Evolutionary conservation across 805 yeast species (phyloP), one percentile per base, ranked within the genome.

Genomic region (Candida silvicultrix): DNA sequence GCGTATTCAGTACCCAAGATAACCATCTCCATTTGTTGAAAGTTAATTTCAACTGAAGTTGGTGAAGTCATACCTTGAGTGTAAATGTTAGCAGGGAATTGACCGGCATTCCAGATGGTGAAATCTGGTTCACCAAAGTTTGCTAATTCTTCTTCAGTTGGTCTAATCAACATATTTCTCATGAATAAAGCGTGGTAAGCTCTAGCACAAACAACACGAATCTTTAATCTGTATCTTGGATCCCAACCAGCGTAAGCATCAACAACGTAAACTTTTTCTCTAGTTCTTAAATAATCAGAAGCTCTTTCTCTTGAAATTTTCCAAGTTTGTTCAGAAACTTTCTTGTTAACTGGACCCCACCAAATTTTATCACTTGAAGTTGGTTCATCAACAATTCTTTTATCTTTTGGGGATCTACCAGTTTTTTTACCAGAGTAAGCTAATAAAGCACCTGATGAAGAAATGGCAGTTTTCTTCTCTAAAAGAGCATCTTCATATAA

Each of bases 221-320:
- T 95, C 75, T 92, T 92, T 67, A 90, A 80, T 73, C 98, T 81
- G 81, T 92, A 92, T 63, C 88, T 83, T 63, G 97, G 97, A 68
- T 92, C 99, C 99, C 99, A 92, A 55, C 99, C 99, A 41, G 98
- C 99, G 66, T 69, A 92, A 12, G 98, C 98, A 65, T 92, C 99
- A 55, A 92, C 89, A 53, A 92, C 90, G 70, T 85, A 92, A 60
- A 94, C 81, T 67, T 89, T 89, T 59, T 85, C 90, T 71, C 96
- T 85, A 46, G 98, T 92, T 77, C 96, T 86, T 67, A 92, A 78
- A 74, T 90, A 92, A 70, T 92, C 99, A 56, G 90, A 79, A 44
- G 99, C 98, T 72, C 99, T 87, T 58, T 92, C 92, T 67, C 95
- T 85, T 67, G 95, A 87, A 60, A 92, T 89, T 59, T 81, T 80